phyloP scores from a whole-genome alignment of 345 rosid species.

The Mercurialis annua region DNA sequence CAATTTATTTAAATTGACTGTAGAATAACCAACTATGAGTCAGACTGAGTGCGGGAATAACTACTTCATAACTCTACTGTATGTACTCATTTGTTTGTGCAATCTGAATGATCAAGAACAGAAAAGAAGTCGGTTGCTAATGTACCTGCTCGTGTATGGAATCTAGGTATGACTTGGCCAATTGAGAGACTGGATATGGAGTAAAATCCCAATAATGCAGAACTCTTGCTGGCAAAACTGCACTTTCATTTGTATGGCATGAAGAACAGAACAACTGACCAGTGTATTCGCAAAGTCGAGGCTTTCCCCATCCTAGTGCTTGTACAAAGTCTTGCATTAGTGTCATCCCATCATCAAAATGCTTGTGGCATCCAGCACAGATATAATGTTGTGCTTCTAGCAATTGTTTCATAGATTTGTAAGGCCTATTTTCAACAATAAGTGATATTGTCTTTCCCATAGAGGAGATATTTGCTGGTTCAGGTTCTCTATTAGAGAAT shows the following conservation, averaged over 20 bases:
- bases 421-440: conserved; percentile 65
- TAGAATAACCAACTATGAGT: background rate
- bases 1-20: background rate
- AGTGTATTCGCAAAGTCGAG: conserved; percentile 85
- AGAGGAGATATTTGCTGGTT: conserved; percentile 38
- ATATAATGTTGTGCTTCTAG: conserved; percentile 82
- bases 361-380: conserved; percentile 89
- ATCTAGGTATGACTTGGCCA: conserved; percentile 92
- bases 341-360: conserved; percentile 75
- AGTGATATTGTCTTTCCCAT: conserved; percentile 87
- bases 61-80: background rate
- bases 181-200: conserved; percentile 70
- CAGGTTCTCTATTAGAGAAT: conserved; percentile 27
- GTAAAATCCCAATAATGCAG: conserved; percentile 92
- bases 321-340: conserved; percentile 65
- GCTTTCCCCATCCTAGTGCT: conserved; percentile 89
- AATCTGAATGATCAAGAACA: conserved; percentile 1
- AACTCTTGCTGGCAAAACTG: conserved; percentile 87
- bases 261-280: conserved; percentile 87
- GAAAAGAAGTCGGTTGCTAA: background rate
- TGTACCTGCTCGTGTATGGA: conserved; percentile 88
- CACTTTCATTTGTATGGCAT: conserved; percentile 81
- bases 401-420: conserved; percentile 65
- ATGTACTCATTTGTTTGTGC: background rate
- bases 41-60: background rate